A percentile compares a stretch with the other conserved stretches of the same genome.
These are phyloP conservation scores for Mycena sanguinolenta DNA, from an alignment of 768 basidiomycete species.

Conservation along the genomic window DNA sequence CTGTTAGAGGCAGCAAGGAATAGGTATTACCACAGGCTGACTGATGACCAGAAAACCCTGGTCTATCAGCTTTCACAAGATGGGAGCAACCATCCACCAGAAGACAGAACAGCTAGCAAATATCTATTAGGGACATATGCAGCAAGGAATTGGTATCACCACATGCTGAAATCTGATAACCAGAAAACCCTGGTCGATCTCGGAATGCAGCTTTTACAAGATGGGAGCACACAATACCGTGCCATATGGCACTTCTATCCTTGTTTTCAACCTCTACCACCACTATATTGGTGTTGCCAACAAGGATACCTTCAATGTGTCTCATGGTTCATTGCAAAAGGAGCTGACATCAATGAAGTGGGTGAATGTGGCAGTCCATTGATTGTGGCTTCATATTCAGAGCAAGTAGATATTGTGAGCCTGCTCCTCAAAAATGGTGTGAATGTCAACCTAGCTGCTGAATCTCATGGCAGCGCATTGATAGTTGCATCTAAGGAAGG, in stretches of 20 bases:
- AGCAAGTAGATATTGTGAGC: too few relatives aligned
- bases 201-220: constrained; percentile 5
- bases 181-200: background rate
- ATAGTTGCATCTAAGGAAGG: too few relatives aligned
- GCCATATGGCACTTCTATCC: background rate
- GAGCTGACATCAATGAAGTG: background rate
- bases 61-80: too few relatives aligned
- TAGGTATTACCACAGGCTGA: too few relatives aligned
- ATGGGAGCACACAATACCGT: background rate
- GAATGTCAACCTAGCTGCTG: too few relatives aligned
- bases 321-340: background rate
- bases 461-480: too few relatives aligned
- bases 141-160: background rate
- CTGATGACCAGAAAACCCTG: too few relatives aligned
- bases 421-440: too few relatives aligned
- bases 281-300: background rate
- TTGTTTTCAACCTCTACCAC: background rate
- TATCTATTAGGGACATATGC: constrained; percentile 11
- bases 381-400: too few relatives aligned
- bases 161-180: background rate
- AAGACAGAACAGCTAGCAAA: background rate
- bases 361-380: background rate
- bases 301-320: background rate
- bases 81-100: too few relatives aligned
- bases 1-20: too few relatives aligned